Evolutionary conservation across 1,284 basidiomycete genomes (phyloP).

Genomic region (Lignosus rhinocerotis): DNA sequence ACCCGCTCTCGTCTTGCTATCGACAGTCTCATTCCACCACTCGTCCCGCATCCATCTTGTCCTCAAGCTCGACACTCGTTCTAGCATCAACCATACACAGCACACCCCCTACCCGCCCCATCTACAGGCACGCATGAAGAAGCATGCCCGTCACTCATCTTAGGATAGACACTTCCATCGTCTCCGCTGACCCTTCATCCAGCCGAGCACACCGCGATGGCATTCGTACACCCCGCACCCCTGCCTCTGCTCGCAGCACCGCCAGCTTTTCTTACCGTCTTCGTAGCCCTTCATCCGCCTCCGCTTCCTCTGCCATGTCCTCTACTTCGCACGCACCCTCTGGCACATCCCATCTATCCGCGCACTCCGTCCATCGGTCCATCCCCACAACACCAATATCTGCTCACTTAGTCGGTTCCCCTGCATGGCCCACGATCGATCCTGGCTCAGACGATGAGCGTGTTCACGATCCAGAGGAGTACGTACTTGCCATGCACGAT

Average conservation of each 20-base stretch:
- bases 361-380: constrained; percentile 9
- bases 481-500: constrained; percentile 87
- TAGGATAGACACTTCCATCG: constrained; percentile 47
- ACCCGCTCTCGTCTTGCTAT: constrained; percentile 18
- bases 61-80: not conserved
- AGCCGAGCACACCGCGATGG: constrained; percentile 25
- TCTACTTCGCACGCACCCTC: constrained; percentile 20
- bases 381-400: constrained; percentile 14
- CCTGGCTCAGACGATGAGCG: constrained; percentile 27
- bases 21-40: not conserved
- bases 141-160: constrained; percentile 43
- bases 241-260: constrained; percentile 19
- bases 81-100: not conserved
- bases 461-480: constrained; percentile 51
- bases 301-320: constrained; percentile 29
- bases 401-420: constrained; percentile 2
- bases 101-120: not conserved
- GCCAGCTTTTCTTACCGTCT: constrained; percentile 21
- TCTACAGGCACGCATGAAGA: constrained; percentile 6
- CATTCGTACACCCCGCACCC: constrained; percentile 14
- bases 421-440: constrained; percentile 23
- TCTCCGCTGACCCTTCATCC: constrained; percentile 37
- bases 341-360: constrained; percentile 19
- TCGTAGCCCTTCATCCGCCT: constrained; percentile 30
- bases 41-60: not conserved